Conservation (phyloP, 2,329 filamentous ascomycete genomes). For the Ceratocystis cubensis region DNA sequence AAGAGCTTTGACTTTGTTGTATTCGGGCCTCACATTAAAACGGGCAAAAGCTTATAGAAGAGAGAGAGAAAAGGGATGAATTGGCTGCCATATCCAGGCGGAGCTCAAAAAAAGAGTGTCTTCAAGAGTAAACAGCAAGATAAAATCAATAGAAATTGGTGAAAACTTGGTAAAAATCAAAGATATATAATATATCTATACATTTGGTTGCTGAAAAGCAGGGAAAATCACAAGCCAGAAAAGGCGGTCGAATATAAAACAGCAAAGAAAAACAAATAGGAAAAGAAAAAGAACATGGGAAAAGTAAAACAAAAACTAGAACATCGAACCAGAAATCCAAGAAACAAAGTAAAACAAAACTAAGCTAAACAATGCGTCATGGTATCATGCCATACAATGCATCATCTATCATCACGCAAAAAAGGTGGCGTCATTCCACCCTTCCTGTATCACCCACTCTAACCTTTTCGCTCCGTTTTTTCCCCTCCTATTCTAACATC, state of each 20-base stretch:
- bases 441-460: not conserved
- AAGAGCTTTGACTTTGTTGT: not conserved
- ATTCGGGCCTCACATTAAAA: constrained; percentile 6
- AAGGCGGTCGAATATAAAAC: not conserved
- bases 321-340: not conserved
- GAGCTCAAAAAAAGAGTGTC: not conserved
- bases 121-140: not conserved
- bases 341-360: constrained; percentile 12
- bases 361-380: not conserved
- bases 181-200: not conserved
- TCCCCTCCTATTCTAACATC: not conserved
- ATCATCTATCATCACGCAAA: constrained; percentile 8
- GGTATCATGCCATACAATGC: constrained; percentile 11
- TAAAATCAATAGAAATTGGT: no score
- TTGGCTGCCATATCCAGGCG: not conserved
- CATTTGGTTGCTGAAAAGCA: constrained; percentile 3
- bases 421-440: constrained; percentile 4
- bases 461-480: not conserved
- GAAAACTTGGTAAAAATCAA: not conserved
- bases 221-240: not conserved
- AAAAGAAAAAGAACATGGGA: not conserved
- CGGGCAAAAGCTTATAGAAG: not conserved
- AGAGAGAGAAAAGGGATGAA: not conserved
- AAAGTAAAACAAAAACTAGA: not conserved
- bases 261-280: not conserved